A percentile compares a stretch with the other conserved stretches of the same genome.
Conservation (phyloP, 805 yeast genomes). For the Monosporozyma siamensis region DNA sequence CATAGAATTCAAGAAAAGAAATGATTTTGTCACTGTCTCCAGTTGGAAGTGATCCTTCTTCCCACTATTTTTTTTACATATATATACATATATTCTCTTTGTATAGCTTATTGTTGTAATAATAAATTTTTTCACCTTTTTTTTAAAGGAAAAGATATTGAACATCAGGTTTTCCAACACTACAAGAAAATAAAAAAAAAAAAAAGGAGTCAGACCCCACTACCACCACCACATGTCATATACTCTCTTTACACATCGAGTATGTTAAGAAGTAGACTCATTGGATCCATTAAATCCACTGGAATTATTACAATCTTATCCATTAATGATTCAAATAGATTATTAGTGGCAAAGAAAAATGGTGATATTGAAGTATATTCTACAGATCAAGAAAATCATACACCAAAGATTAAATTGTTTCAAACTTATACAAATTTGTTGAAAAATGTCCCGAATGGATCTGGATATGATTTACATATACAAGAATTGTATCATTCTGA, state of each 20-base stretch:
- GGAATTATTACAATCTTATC: constrained; percentile 20
- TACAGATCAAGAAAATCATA: constrained; percentile 10
- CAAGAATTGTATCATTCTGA: constrained; percentile 18
- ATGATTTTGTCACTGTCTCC: constrained; percentile 3
- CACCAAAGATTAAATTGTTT: constrained; percentile 12
- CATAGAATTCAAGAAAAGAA: constrained; percentile 24
- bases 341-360: constrained; percentile 20
- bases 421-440: constrained; percentile 24
- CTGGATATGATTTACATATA: constrained; percentile 7
- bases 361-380: constrained; percentile 27
- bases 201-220: too few species aligned
- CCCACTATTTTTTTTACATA: too few species aligned
- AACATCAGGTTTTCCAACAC: too few species aligned
- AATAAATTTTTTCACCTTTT: too few species aligned
- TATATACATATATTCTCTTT: too few species aligned
- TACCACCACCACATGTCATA: too few species aligned
- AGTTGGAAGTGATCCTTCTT: neutral
- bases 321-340: constrained; percentile 19
- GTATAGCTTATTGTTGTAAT: too few species aligned
- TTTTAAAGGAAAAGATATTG: too few species aligned
- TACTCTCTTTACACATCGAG: too few species aligned
- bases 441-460: constrained; percentile 9
- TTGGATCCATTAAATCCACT: constrained; percentile 14
- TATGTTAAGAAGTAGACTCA: constrained; percentile 9
- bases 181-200: too few species aligned